phyloP scores from a whole-genome alignment of 2,329 filamentous ascomycete species.

The Torrubiellomyces zombiae region DNA sequence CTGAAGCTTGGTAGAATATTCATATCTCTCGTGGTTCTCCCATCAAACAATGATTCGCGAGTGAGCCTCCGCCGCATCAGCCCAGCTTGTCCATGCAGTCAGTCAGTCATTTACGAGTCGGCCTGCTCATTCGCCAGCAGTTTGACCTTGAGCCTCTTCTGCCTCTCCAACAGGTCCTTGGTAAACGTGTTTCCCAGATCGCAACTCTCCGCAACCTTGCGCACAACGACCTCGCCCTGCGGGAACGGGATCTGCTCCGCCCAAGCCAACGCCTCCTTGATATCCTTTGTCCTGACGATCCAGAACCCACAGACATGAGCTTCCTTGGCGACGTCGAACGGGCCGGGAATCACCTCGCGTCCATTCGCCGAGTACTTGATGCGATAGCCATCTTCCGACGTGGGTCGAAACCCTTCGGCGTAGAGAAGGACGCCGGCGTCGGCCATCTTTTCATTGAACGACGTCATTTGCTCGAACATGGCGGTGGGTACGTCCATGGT shows the following conservation, averaged over 20 bases:
- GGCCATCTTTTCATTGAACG: constrained; percentile 12
- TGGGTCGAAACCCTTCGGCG: constrained; percentile 11
- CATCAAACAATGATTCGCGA: no score
- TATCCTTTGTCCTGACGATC: constrained; percentile 12
- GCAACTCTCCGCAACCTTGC: constrained; percentile 9
- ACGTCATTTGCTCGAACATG: constrained; percentile 10
- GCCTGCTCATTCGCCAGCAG: constrained; percentile 3
- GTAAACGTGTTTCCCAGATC: constrained; percentile 8
- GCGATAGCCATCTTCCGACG: constrained; percentile 11
- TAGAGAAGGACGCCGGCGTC: constrained; percentile 12
- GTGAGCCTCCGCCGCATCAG: no score
- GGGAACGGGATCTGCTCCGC: constrained; percentile 14
- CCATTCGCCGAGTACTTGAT: constrained; percentile 9
- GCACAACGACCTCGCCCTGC: constrained; percentile 10
- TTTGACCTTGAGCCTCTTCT: constrained; percentile 4
- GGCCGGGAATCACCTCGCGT: constrained; percentile 10
- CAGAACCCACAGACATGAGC: constrained; percentile 14
- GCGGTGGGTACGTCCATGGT: constrained; percentile 5
- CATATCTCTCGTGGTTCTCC: no score
- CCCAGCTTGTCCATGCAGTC: no score
- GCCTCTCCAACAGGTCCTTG: constrained; percentile 5
- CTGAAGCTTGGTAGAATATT: no score
- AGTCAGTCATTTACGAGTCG: no score
- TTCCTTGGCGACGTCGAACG: constrained; percentile 12
- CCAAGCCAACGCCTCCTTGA: constrained; percentile 14